Base-by-base conservation (phyloP, 192 early-diverging fungal genomes). In the Globomyces pollinis-pini region DNA sequence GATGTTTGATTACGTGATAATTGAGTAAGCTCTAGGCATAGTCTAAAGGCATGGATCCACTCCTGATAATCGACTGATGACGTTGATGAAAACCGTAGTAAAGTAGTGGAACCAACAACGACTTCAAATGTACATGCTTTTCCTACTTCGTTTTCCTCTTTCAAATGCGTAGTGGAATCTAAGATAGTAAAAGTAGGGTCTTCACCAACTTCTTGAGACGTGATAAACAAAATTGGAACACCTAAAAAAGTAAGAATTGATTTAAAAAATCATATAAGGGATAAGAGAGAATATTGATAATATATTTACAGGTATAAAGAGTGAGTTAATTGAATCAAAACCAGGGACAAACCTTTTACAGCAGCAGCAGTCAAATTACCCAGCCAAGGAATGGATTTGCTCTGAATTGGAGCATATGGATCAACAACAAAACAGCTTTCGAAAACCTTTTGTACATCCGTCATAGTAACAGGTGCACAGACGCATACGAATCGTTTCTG, bases 121-220 rank as follows among this genome's bases (percentile, higher is more conserved):
- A 55, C 33, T 55, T 55, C 53, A 55, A 55, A 55, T 15, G 35
- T 38, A 26, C 53, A 55, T 7, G 53, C 29, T 33, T 55, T 55
- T 5, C 23, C 53, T 31, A 55, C 8, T 6, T 55, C 29, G 7
- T 28, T 31, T 26, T 55, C 53, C 7, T 55, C 53, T 12, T 31
- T 35, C 7, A 55, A 8, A 12, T 26, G 8, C 53, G 33, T 35
- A 23, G 53, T 33, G n/a, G 38, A 33, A n/a, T 55, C 53, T 15
- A 55, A 41, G n/a, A 23, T 24, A 41, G 33, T 3, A 35, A 55
- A 55, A 23, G 24, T 35, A 12, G 53, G 53, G 30, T 55, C 53
- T 35, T 55, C 53, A 23, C 33, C 34, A 7, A 33, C 29, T 20
- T 24, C 5, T 5, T 55, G 21, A 15, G 53, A 28, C 0, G 53